Percentiles rank a stretch among this genome's conserved stretches.
Conservation (phyloP, 495 filamentous ascomycete species). For the Neurospora sp. region DNA sequence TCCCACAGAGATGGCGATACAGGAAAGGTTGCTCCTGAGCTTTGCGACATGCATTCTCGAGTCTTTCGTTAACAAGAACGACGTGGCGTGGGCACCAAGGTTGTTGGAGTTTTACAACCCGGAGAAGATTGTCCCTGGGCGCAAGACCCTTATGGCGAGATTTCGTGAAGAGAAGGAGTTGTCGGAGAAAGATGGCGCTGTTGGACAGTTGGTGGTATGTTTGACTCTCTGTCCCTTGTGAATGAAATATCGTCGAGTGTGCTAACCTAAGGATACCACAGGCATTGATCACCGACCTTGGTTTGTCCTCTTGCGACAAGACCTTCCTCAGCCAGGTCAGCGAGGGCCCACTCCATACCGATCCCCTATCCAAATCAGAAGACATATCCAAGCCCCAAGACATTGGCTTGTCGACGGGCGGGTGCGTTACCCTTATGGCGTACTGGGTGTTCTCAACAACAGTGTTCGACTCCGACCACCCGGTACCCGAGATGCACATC, state of each 20-base stretch:
- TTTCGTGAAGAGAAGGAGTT: constrained; percentile 55
- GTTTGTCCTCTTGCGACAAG: constrained; percentile 25
- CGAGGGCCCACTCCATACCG: constrained; percentile 18
- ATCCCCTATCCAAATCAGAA: constrained; percentile 29
- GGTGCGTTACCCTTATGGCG: constrained; percentile 54
- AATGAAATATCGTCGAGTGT: neutral
- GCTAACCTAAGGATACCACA: constrained; percentile 17
- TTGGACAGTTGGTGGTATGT: constrained; percentile 67
- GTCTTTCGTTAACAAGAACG: constrained; percentile 59
- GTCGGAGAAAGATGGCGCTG: constrained; percentile 54
- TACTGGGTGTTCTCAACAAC: constrained; percentile 44
- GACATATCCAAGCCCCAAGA: constrained; percentile 42
- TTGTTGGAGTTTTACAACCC: constrained; percentile 65
- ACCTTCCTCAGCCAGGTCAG: constrained; percentile 22
- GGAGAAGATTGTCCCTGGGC: constrained; percentile 43
- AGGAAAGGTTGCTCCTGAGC: constrained; percentile 65
- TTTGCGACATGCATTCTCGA: constrained; percentile 81
- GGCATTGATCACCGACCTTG: constrained; percentile 66
- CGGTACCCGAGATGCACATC: constrained; percentile 38
- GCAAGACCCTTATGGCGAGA: constrained; percentile 46
- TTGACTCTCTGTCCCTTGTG: neutral
- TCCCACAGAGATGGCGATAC: constrained; percentile 49
- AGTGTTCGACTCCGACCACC: constrained; percentile 39
- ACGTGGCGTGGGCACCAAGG: constrained; percentile 63
- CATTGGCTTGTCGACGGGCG: constrained; percentile 65